Evolutionary conservation across 176 grass and related monocot species (phyloP), one percentile per base, ranked within the genome.

Genomic region (Coix lacrymajobi): DNA sequence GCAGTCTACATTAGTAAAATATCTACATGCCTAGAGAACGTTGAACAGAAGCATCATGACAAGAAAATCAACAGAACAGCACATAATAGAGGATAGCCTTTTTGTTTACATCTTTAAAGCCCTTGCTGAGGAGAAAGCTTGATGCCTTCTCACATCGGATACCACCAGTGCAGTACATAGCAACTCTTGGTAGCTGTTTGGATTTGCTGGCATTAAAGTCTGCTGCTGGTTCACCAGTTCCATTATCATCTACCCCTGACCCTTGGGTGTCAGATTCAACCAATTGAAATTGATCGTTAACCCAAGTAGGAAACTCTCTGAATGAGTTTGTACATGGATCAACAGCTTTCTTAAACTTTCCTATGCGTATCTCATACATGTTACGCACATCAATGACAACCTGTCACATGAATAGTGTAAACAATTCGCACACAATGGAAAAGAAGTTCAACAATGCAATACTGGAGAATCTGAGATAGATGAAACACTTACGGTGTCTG

Each of bases 61-160:
- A 75, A 45, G 38, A 33, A 70, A 71, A 66, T 69, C 24, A 69
- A 14, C 49, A 39, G 31, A 89, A 33, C 48, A 72, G 25, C 52
- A 69, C 13, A 68, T 40, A 8, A 43, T 13, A 63, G 12, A 57
- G 24, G 51, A 73, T 54, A 70, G 13, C 13, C 36, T 49, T 77
- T 70, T 29, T 11, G 30, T 54, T 60, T 86, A 95, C 96, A 93
- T 98, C 91, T 91, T 93, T 92, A 83, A 98, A 98, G 75, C 96
- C 96, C 85, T 93, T 93, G 38, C 87, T 82, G 19, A 98, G 93
- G 39, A 98, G 88, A 95, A 95, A 95, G 66, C 93, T 98, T 46
- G 96, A 98, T 81, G 96, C 96, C 80, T 98, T 98, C 80, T 98
- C 96, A 39, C 96, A 98, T 84, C 96, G 91, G 69, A 98, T 95